phyloP scores from a whole-genome alignment of 2,329 filamentous ascomycete species.

The Aspergillus floridensis region DNA sequence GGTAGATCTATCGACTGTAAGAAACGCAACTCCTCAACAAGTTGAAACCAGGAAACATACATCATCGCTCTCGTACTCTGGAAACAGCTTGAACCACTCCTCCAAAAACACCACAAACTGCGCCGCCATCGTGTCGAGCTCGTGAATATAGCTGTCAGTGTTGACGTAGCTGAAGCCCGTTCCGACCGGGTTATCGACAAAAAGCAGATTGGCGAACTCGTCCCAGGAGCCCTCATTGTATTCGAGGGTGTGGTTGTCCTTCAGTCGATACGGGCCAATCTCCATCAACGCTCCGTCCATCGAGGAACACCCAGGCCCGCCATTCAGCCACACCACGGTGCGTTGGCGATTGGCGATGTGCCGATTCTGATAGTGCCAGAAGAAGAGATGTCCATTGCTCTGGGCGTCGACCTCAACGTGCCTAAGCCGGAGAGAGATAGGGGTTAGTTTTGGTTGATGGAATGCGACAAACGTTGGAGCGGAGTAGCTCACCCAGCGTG shows the following conservation, averaged over 20 bases:
- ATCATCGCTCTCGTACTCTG: conserved; percentile 87
- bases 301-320: conserved; percentile 93
- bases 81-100: conserved; percentile 87
- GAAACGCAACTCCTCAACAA: neutral
- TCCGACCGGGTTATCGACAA: conserved; percentile 95
- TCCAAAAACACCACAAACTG: conserved; percentile 88
- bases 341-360: conserved; percentile 90
- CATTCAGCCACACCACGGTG: conserved; percentile 95
- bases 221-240: conserved; percentile 97
- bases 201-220: conserved; percentile 94
- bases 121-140: conserved; percentile 82
- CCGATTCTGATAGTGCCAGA: conserved; percentile 95
- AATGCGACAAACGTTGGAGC: neutral
- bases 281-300: conserved; percentile 98
- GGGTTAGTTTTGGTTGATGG: neutral
- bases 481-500: conserved; percentile 76
- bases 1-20: conserved; percentile 66
- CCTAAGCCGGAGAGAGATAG: conserved; percentile 46
- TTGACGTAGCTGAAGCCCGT: conserved; percentile 96
- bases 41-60: conserved; percentile 54
- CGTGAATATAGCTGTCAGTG: conserved; percentile 79
- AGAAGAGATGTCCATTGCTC: conserved; percentile 91
- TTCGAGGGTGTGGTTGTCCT: conserved; percentile 66
- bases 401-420: conserved; percentile 87
- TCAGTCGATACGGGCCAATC: conserved; percentile 85